Evolutionary conservation across 345 rosid genomes (phyloP).

Genomic region (Syzygium aqueum): DNA sequence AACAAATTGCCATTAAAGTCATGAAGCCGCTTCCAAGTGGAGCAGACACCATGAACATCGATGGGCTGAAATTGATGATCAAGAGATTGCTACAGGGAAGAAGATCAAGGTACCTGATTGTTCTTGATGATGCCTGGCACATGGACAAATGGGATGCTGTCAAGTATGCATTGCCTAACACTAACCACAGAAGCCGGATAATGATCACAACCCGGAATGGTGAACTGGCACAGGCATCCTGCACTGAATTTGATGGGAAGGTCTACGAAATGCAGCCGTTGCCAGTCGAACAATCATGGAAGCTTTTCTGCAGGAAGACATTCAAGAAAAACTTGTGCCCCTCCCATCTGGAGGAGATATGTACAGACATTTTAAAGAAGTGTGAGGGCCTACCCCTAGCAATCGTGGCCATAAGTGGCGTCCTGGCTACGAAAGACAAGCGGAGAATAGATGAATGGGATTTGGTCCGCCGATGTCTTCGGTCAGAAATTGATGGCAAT

Average conservation of each 20-base stretch:
- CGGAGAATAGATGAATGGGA: constrained; percentile 29
- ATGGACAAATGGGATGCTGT: constrained; percentile 25
- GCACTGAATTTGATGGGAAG: constrained; percentile 11
- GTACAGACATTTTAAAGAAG: constrained; percentile 16
- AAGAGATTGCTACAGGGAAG: constrained; percentile 10
- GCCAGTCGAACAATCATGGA: constrained; percentile 16
- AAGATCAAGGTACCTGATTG: constrained; percentile 21
- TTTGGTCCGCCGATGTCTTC: constrained; percentile 15
- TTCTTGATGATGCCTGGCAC: constrained; percentile 31
- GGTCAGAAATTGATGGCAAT: constrained; percentile 25
- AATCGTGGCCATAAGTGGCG: constrained; percentile 34
- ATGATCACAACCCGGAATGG: constrained; percentile 26
- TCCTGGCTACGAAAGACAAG: constrained; percentile 21
- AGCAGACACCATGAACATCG: constrained; percentile 11
- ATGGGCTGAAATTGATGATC: constrained; percentile 8
- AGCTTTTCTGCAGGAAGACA: constrained; percentile 23
- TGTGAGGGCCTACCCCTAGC: constrained; percentile 39
- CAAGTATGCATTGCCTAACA: constrained; percentile 22
- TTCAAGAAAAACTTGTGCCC: constrained; percentile 20
- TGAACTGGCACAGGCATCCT: constrained; percentile 9
- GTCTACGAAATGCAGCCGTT: constrained; percentile 22
- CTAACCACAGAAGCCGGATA: constrained; percentile 17
- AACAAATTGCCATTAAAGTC: constrained; percentile 10
- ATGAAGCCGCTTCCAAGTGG: constrained; percentile 16
- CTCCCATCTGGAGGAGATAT: constrained; percentile 14